A percentile compares a stretch with the other conserved stretches of the same genome.
These are phyloP conservation scores for Gaertneriomyces semiglobifer DNA, from an alignment of 192 early-diverging fungal genomes.

Conservation along the genomic window DNA sequence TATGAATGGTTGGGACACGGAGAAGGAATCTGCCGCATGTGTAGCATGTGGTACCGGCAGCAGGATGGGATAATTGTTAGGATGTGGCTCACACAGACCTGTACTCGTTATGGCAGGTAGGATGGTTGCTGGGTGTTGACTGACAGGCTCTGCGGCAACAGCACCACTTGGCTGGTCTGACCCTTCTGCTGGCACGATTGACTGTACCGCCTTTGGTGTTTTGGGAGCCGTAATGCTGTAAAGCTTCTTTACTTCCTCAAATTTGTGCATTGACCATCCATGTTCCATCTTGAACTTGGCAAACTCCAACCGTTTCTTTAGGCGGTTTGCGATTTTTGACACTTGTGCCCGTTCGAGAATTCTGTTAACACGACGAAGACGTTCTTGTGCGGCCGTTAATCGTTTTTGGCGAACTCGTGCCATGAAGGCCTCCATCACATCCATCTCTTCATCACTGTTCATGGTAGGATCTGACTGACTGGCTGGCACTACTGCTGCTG, in stretches of 20 bases:
- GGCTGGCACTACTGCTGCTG: too few species aligned
- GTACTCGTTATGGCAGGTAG: too few species aligned
- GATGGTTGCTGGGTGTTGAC: too few species aligned
- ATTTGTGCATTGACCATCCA: constrained; percentile 18
- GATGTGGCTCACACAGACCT: too few species aligned
- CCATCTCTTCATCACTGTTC: constrained; percentile 12
- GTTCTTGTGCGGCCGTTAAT: constrained; percentile 21
- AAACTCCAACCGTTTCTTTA: constrained; percentile 21
- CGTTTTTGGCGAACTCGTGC: constrained; percentile 16
- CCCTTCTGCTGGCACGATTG: too few species aligned
- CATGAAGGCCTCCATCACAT: constrained; percentile 20
- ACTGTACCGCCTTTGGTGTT: background rate
- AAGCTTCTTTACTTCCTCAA: constrained; percentile 11
- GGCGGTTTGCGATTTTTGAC: constrained; percentile 19
- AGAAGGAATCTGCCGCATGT: too few species aligned
- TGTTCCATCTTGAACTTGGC: constrained; percentile 24
- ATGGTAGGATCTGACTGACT: background rate
- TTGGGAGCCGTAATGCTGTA: background rate
- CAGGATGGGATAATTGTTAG: too few species aligned
- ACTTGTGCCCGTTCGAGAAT: constrained; percentile 21
- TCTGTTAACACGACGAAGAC: constrained; percentile 16
- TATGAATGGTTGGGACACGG: too few species aligned
- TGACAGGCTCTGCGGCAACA: too few species aligned
- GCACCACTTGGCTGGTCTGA: too few species aligned
- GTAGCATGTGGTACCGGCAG: too few species aligned